Base-by-base conservation (phyloP, 345 rosid genomes). In the Citrus unshiu region DNA sequence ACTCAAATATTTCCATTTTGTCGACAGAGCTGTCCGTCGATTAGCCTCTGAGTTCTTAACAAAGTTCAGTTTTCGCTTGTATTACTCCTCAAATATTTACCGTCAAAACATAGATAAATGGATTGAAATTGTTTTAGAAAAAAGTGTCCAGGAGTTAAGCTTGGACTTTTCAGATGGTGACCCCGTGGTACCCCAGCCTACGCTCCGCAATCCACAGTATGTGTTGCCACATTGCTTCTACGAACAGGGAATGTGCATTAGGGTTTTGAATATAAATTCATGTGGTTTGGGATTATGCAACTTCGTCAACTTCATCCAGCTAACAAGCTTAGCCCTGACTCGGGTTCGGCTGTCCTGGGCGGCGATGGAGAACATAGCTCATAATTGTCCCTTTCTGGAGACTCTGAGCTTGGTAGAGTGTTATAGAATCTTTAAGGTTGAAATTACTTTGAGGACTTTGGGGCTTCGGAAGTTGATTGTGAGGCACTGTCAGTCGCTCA, bases 141-240 rank as follows among this genome's bases (percentile, higher is more conserved):
- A 70, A 51, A 18, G 22, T 6, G 61, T 51, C 25, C 1, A 30
- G 61, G 61, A 70, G 21, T 51, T 70, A 21, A 51, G 40, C 19
- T 7, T 70, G 30, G 74, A 70, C 7, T 70, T 70, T 30, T 70
- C 62, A 70, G 74, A 70, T 51, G 61, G 60, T 8, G 74, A 70
- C 25, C 40, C 74, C 9, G 10, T 70, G 3, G 74, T 29, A 19
- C 61, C 61, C 40, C 61, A 70, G 62, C 74, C 61, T 16, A 16
- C 56, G 62, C 16, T 29, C 39, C 60, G 9, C 40, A 70, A 29
- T 4, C 37, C 61, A 29, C 61, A 70, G 56, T 70, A 70, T 70
- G 40, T 54, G 7, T 70, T 70, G 74, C 74, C 74, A 30, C 32
- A 51, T 27, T 49, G 19, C 32, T 56, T 70, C 25, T 70, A 70